Base-by-base conservation (phyloP, 2,329 filamentous ascomycete genomes). In the Mollisiaceae sp. region DNA sequence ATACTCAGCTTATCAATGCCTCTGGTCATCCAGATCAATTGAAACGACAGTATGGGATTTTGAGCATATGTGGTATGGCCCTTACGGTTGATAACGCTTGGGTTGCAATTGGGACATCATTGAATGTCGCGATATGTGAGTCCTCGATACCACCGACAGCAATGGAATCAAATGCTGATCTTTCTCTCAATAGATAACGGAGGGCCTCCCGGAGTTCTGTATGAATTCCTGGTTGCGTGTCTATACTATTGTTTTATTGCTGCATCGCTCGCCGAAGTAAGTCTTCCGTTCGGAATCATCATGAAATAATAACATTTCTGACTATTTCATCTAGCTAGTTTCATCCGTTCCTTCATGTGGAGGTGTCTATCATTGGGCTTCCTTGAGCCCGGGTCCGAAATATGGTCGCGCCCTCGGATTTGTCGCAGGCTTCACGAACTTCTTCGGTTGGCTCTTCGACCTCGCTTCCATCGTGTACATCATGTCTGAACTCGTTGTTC, bases 131-230 rank as follows among this genome's bases (percentile, higher is more conserved):
- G 38, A 65, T 62, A 12, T 66, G 65, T 66, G 32, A 55, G 65
- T 52, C 20, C 43, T 38, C 15, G 50, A 3, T 32, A 9, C 24
- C 11, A 41, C 2, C 8, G 24, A 50, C 12, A 2, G 18, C 18
- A 18, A 52, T 18, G 38, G 41, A 55, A 22, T 24, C 6, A 32
- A 8, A 8, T 18, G 20, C n/a, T 57, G 24, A 56, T 27, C 38
- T n/a, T 20, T 82, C 55, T 83, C 83, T 32, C 27, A 20, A 80
- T 87, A 67, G 82, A 79, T 72, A 88, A 89, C 74, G 86, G 86
- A 68, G 86, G 86, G 0, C 82, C 85, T 0, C 82, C 86, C 0
- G 86, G 85, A 14, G 82, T 87, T 0, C 77, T 89, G 2, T 89
- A 87, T 75, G 86, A 88, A 77, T 86, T 88, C 64, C 78, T 84